phyloP scores from a whole-genome alignment of 148 eudicot species.

The Rhododendron simsii region DNA sequence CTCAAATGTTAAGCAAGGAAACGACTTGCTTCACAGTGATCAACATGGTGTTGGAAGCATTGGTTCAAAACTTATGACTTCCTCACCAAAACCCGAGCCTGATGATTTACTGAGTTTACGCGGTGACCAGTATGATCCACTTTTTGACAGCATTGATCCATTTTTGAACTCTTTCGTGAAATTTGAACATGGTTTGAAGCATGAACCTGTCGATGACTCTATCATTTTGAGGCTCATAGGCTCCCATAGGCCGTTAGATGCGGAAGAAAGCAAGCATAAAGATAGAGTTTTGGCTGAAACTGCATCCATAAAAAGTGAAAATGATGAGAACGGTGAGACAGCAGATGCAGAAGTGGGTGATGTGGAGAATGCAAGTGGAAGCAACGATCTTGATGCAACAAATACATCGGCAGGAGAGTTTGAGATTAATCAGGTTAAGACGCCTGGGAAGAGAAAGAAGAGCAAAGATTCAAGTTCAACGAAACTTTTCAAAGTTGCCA shows the following conservation, averaged over 20 bases:
- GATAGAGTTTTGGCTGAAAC: slow-evolving; percentile 39
- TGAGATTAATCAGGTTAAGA: slow-evolving; percentile 73
- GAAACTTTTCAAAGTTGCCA: slow-evolving; percentile 74
- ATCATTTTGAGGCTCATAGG: slow-evolving; percentile 31
- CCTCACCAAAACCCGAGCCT: slow-evolving; percentile 36
- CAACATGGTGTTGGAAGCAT: slow-evolving; percentile 27
- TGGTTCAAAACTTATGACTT: slow-evolving; percentile 25
- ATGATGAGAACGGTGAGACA: slow-evolving; percentile 85
- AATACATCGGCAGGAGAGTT: slow-evolving; percentile 47
- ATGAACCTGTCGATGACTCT: slow-evolving; percentile 23
- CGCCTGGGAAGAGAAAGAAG: slow-evolving; percentile 56
- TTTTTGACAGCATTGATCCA: slow-evolving; percentile 90
- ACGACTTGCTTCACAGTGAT: slow-evolving; percentile 27
- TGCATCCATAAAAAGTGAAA: slow-evolving; percentile 53
- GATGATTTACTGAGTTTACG: slow-evolving; percentile 40
- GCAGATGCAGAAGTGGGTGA: slow-evolving; percentile 87
- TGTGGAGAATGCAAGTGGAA: slow-evolving; percentile 61
- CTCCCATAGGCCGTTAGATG: slow-evolving; percentile 40
- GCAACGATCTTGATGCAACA: slow-evolving; percentile 41
- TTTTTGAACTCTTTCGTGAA: slow-evolving; percentile 47
- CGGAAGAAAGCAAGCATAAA: slow-evolving; percentile 45
- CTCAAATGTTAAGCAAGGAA: slow-evolving; percentile 9
- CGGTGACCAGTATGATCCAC: slow-evolving; percentile 86
- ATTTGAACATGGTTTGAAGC: slow-evolving; percentile 38
- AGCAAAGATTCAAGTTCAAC: slow-evolving; percentile 77